Evolutionary conservation across 371 early-diverging fungal genomes (phyloP), one percentile per base, ranked within the genome.

Genomic region (Nosema muscidifuracis): DNA sequence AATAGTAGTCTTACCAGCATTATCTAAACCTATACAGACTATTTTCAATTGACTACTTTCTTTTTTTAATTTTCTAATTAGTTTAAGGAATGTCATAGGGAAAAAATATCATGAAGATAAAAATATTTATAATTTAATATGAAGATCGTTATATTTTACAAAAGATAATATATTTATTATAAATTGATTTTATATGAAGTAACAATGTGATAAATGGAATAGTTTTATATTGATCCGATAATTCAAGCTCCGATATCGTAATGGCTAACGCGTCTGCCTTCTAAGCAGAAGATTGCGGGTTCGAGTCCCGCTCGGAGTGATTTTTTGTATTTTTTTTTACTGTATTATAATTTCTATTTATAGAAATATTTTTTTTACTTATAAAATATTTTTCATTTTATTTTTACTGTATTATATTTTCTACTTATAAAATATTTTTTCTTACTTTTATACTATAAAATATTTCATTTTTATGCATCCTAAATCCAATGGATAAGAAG

Each of bases 1-100:
- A 69, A 97, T 92, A 77, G 96, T 94, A 16, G 95, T 97, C 84
- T 97, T 97, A 77, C 98, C 98, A 18, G 98, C 95, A 86, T 95
- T 96, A 84, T 98, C 97, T 16, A 95, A 86, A 0, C 99, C 98
- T 20, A 95, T 88, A 81, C 96, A 93, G 64, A 96, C 85, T 74
- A 97, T 93, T 73, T 94, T 90, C 75, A 93, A 89, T 79, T 95
- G 94, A 84, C 88, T 90, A 9, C 50, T 76, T 65, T 80, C 71
- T 43, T 50, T 58, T 60, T 85, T 83, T 58, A 91, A 85, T 65
- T 89, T 78, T 30, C 80, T 72, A 12, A 83, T 50, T 24, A 79
- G 18, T 30, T 42, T 58, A n/a, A 53, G 20, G 38, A 83, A 76
- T 18, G 64, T 38, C 81, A 83, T 83, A 16, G 33, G n/a, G n/a